Evolutionary conservation across 2,329 filamentous ascomycete genomes (phyloP).

Genomic region (Aspergillus novoparasiticus): DNA sequence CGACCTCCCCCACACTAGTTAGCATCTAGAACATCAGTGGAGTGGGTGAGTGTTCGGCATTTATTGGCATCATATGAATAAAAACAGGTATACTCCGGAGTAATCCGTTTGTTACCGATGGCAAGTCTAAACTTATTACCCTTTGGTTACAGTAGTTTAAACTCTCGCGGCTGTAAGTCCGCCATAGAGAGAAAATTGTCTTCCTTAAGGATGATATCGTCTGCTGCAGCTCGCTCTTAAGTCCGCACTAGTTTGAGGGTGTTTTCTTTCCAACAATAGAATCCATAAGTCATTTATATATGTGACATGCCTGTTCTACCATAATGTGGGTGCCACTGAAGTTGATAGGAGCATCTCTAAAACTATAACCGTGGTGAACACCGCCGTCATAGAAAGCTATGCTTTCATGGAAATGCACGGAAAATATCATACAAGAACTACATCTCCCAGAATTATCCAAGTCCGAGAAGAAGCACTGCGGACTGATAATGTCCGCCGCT

Average conservation of each 20-base stretch:
- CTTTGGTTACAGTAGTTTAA: background rate
- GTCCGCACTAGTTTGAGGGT: background rate
- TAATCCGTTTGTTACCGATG: background rate
- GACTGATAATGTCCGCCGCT: background rate
- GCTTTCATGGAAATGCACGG: background rate
- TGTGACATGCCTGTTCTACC: background rate
- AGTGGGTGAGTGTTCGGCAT: background rate
- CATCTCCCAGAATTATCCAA: background rate
- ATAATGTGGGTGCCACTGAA: background rate
- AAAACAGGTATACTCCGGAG: background rate
- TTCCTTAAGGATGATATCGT: background rate
- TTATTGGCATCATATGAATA: background rate
- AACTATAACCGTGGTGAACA: background rate
- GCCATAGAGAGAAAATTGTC: background rate
- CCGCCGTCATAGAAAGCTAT: background rate
- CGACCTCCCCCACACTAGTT: background rate
- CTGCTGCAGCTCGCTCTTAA: background rate
- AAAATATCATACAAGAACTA: constrained; percentile 7
- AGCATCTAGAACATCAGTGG: background rate
- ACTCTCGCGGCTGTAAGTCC: background rate
- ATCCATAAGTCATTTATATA: too few relatives aligned
- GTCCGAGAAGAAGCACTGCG: background rate
- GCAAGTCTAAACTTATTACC: background rate
- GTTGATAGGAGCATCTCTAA: background rate
- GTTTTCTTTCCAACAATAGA: background rate